Percentiles rank a stretch among this genome's conserved stretches.
phyloP scores from a whole-genome alignment of 148 eudicot genomes.

The Silene conica region DNA sequence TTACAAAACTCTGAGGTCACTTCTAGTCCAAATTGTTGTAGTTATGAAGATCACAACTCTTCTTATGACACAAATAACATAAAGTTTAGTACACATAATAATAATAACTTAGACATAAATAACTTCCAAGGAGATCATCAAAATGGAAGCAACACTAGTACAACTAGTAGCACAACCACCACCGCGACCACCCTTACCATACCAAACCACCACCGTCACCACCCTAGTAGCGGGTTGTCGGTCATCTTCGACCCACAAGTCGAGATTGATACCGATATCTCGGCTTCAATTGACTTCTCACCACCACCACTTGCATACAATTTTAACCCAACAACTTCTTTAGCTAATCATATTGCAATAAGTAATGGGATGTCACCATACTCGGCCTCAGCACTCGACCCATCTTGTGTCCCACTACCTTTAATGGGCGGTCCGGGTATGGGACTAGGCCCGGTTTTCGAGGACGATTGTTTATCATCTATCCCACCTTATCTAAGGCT shows the following conservation, averaged over 20 bases:
- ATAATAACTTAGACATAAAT: not conserved
- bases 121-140: constrained; percentile 19
- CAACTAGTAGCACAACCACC: constrained; percentile 24
- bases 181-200: not conserved
- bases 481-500: constrained; percentile 45
- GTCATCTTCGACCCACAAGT: constrained; percentile 53
- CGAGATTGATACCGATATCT: constrained; percentile 49
- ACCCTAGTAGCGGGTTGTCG: constrained; percentile 32
- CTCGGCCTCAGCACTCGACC: constrained; percentile 20
- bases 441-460: constrained; percentile 38
- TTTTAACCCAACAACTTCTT: constrained; percentile 15
- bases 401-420: constrained; percentile 22
- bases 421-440: constrained; percentile 34
- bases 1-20: constrained; percentile 62
- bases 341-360: constrained; percentile 18
- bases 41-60: constrained; percentile 56
- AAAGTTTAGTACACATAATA: not conserved
- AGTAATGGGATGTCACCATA: constrained; percentile 30
- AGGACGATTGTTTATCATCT: constrained; percentile 58
- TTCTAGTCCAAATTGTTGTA: constrained; percentile 52
- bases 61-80: constrained; percentile 1
- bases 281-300: constrained; percentile 58
- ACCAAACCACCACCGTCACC: constrained; percentile 19
- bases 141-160: constrained; percentile 12
- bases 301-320: constrained; percentile 35